phyloP scores from a whole-genome alignment of 2,329 filamentous ascomycete species.

The Chalaropsis thielavioides region DNA sequence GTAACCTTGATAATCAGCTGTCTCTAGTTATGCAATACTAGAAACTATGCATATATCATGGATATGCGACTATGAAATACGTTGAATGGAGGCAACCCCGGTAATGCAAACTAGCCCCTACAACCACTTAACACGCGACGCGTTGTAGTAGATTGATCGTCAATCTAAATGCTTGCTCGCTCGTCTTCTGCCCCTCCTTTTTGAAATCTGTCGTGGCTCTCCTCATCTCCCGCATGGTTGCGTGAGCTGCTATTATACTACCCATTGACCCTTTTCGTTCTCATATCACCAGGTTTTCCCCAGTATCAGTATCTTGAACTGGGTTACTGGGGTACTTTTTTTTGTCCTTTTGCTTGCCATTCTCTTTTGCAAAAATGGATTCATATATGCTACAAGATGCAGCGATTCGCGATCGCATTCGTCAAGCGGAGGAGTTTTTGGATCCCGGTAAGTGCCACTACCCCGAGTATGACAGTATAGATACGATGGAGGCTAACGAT shows the following conservation, averaged over 20 bases:
- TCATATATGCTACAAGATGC: conserved; percentile 67
- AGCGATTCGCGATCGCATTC: conserved; percentile 67
- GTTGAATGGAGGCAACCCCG: not conserved
- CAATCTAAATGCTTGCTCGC: not conserved
- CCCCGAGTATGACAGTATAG: not conserved
- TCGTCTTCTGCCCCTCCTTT: conserved; percentile 16
- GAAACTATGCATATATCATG: not conserved
- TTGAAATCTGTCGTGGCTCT: not conserved
- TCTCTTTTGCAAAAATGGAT: conserved; percentile 42
- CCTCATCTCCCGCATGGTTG: not conserved
- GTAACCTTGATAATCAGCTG: not conserved
- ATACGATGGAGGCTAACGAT: not conserved
- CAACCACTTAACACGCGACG: conserved; percentile 18
- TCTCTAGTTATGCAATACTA: not conserved
- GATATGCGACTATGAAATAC: not conserved
- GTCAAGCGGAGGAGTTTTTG: conserved; percentile 80
- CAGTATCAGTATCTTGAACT: not conserved
- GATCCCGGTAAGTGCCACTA: conserved; percentile 59
- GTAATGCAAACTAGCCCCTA: not conserved
- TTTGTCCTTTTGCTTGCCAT: not conserved
- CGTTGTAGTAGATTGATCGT: conserved; percentile 4
- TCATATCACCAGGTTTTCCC: not conserved
- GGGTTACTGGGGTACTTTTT: not conserved
- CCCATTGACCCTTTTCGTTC: not conserved
- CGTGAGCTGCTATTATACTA: not conserved